These are phyloP conservation scores for Tephrocybe sp. DNA, from an alignment of 768 basidiomycete genomes.

Conservation along the genomic window DNA sequence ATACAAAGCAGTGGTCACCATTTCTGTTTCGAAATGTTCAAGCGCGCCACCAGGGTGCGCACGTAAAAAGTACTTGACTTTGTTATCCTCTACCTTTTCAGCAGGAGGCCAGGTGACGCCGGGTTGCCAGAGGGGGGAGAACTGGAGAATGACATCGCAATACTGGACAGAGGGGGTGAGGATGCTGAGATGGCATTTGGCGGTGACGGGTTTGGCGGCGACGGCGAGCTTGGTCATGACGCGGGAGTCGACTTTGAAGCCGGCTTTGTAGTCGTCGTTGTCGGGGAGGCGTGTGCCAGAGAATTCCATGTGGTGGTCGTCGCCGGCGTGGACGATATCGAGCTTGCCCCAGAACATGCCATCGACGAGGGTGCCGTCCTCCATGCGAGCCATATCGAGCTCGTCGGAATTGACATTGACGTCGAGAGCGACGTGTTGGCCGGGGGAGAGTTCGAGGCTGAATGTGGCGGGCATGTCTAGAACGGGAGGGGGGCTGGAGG, in stretches of 20 bases:
- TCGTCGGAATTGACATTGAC: constrained; percentile 79
- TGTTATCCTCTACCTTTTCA: constrained; percentile 64
- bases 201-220: constrained; percentile 71
- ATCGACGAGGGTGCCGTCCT: constrained; percentile 83
- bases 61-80: constrained; percentile 80
- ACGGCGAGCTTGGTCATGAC: constrained; percentile 76
- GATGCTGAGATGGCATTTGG: constrained; percentile 76
- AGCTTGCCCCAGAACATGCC: constrained; percentile 90
- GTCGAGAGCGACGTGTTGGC: constrained; percentile 79
- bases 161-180: constrained; percentile 74
- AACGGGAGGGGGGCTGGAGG: constrained; percentile 61
- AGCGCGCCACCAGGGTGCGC: constrained; percentile 84
- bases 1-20: constrained; percentile 77
- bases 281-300: constrained; percentile 71
- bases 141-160: constrained; percentile 73
- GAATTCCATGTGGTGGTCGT: constrained; percentile 81
- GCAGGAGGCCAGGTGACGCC: constrained; percentile 79
- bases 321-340: constrained; percentile 75
- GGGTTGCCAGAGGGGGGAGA: constrained; percentile 75
- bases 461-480: constrained; percentile 87
- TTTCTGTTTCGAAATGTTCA: constrained; percentile 84
- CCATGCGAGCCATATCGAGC: constrained; percentile 89
- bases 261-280: constrained; percentile 61
- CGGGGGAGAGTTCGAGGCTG: constrained; percentile 77
- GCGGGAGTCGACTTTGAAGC: constrained; percentile 74